Evolutionary conservation across 371 early-diverging fungal genomes (phyloP), one percentile per base, ranked within the genome.

Genomic region (Blakeslea trispora): DNA sequence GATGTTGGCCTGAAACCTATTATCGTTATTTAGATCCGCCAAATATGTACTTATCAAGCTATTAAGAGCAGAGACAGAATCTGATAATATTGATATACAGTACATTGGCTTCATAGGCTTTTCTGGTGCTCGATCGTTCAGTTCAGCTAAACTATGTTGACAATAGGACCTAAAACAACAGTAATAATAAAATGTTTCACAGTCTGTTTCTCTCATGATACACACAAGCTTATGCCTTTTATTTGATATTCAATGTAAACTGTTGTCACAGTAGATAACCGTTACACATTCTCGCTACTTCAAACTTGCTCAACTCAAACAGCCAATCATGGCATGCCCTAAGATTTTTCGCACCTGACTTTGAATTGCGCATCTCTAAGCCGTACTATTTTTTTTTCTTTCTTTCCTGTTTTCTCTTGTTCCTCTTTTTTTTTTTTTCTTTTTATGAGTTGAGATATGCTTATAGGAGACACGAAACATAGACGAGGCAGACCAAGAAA

Each of bases 1-100:
- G n/a, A n/a, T n/a, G n/a, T n/a, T n/a, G n/a, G n/a, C n/a, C n/a
- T n/a, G n/a, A n/a, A n/a, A n/a, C n/a, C n/a, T n/a, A n/a, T n/a
- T n/a, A n/a, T n/a, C n/a, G n/a, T n/a, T n/a, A n/a, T n/a, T 48
- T 51, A 66, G 66, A 23, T 53, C 67, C 24, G 62, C 55, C 5
- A 66, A 66, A 48, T 66, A 55, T 42, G 56, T 62, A 0, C 34
- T 66, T 7, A 55, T 66, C 21, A 66, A 66, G 42, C 23, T 66
- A 9, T 5, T 66, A 41, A n/a, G 62, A 17, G 50, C 62, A 15
- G 44, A 53, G 22, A 10, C 18, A 15, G 53, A 52, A 17, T 37
- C 47, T 28, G 57, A 61, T 32, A 60, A 66, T 45, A 59, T 57
- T 24, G 61, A 66, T 42, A 37, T 66, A 19, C 66, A 66, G 50